Base-by-base conservation (phyloP, 495 filamentous ascomycete species). In the Annulohypoxylon moriforme region DNA sequence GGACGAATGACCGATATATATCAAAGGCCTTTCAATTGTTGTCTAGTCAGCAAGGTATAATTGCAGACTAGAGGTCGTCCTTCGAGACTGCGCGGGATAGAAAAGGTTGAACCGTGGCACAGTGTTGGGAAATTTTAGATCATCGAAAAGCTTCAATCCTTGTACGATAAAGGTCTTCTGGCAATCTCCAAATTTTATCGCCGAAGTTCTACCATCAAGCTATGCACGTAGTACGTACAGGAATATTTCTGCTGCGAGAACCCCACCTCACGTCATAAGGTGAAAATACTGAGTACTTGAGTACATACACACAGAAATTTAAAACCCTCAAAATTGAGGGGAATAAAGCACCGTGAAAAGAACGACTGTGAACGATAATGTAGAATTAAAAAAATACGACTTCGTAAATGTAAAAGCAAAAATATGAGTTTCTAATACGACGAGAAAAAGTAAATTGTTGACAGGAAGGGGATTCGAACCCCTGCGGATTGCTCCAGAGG, bases 101-200 rank as follows among this genome's bases (percentile, higher is more conserved):
- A 36, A 40, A 72, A 61, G 22, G 44, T 67, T 40, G 59, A 59
- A 62, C 29, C 27, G 33, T 18, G 24, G 60, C 56, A 27, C 22
- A 58, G 27, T 38, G 27, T 38, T 74, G 36, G 59, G 53, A 75
- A 68, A 68, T 44, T 67, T 75, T 50, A 59, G 40, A 62, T 33
- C 58, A 56, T 61, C 46, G 33, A 20, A 36, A 50, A 42, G 52
- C 49, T 67, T 64, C 58, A 52, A 44, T 44, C 52, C 42, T 57
- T 67, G 24, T 46, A 34, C 59, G 31, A 66, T 67, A 8, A 13
- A 60, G 29, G 24, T 4, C 4, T n/a, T 40, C 42, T 60, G 25
- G 10, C 42, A 46, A 67, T 60, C 50, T 68, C 52, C 50, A 68
- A 72, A 55, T 68, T 68, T 64, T 49, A 50, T 52, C 50, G 53